A percentile compares a stretch with the other conserved stretches of the same genome.
phyloP scores from a whole-genome alignment of 192 early-diverging fungal genomes.

The Podila epicladia region DNA sequence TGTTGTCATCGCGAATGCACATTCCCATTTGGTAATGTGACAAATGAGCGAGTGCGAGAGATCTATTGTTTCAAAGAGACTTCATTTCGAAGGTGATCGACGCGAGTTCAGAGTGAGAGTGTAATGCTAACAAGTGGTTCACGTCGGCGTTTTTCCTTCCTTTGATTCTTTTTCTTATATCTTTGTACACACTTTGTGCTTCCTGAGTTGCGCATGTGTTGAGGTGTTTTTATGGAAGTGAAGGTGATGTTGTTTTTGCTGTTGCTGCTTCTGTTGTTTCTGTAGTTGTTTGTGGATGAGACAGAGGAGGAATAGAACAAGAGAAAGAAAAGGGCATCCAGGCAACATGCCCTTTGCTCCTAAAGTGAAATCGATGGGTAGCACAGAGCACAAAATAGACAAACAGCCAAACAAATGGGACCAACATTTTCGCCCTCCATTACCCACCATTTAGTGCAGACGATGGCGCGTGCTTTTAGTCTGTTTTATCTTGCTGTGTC shows the following conservation, averaged over 20 bases:
- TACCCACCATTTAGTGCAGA: neutral
- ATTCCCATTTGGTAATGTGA: conserved; percentile 1
- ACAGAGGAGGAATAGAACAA: too few relatives aligned
- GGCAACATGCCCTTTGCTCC: too few relatives aligned
- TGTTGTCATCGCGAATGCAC: neutral
- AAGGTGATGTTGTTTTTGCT: too few relatives aligned
- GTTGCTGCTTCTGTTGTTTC: too few relatives aligned
- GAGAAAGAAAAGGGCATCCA: too few relatives aligned
- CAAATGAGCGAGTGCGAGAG: neutral
- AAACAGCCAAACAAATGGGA: too few relatives aligned
- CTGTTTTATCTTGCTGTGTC: neutral
- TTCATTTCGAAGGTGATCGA: neutral
- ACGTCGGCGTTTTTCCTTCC: neutral
- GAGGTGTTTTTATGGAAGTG: too few relatives aligned
- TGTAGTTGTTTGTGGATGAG: too few relatives aligned
- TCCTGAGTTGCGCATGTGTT: neutral
- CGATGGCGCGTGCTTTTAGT: conserved; percentile 7
- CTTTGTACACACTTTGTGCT: neutral
- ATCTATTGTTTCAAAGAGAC: neutral
- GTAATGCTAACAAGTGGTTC: neutral
- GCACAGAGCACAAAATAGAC: too few relatives aligned
- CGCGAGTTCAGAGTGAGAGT: neutral
- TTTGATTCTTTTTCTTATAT: neutral
- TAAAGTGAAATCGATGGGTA: too few relatives aligned
- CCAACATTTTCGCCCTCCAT: too few relatives aligned